A percentile compares a stretch with the other conserved stretches of the same genome.
Evolutionary conservation across 2,329 filamentous ascomycete species (phyloP).

Genomic region (Fusarium nurragi): DNA sequence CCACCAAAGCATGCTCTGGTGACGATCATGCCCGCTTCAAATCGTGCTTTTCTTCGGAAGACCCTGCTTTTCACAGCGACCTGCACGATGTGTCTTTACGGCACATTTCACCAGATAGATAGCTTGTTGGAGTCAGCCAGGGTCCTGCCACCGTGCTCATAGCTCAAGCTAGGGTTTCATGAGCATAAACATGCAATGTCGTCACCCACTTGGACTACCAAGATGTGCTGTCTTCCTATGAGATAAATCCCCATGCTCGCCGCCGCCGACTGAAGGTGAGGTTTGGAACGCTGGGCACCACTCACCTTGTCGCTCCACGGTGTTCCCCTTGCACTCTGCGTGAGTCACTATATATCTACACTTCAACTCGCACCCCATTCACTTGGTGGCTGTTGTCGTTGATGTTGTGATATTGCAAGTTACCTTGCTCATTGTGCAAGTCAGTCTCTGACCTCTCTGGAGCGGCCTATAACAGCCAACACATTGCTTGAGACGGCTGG

Average conservation of each 20-base stretch:
- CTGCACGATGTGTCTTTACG: slow-evolving; percentile 7
- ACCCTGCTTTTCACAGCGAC: slow-evolving; percentile 35
- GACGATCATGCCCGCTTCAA: slow-evolving; percentile 39
- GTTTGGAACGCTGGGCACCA: slow-evolving; percentile 42
- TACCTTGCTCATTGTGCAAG: slow-evolving; percentile 27
- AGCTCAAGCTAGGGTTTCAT: slow-evolving; percentile 12
- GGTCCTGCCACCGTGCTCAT: slow-evolving; percentile 1
- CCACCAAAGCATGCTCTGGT: slow-evolving; percentile 21
- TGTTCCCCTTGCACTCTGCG: slow-evolving; percentile 42
- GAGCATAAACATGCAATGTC: slow-evolving; percentile 37
- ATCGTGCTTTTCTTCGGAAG: slow-evolving; percentile 28
- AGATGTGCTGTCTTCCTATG: slow-evolving; percentile 35
- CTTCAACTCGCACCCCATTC: slow-evolving; percentile 39
- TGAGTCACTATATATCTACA: slow-evolving; percentile 43
- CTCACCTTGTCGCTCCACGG: slow-evolving; percentile 38
- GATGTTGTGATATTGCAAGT: slow-evolving; percentile 25
- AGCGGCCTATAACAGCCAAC: slow-evolving; percentile 31
- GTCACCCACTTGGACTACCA: slow-evolving; percentile 36
- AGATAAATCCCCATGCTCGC: slow-evolving; percentile 35
- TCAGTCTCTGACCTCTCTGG: slow-evolving; percentile 24
- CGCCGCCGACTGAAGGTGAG: slow-evolving; percentile 31
- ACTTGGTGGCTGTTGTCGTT: slow-evolving; percentile 38
- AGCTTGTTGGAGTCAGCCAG: slow-evolving; percentile 15
- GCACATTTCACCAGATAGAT: slow-evolving; percentile 11
- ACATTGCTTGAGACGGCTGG: slow-evolving; percentile 40